Conservation (phyloP, 2,329 filamentous ascomycete genomes). For the Tolypocladium album region DNA sequence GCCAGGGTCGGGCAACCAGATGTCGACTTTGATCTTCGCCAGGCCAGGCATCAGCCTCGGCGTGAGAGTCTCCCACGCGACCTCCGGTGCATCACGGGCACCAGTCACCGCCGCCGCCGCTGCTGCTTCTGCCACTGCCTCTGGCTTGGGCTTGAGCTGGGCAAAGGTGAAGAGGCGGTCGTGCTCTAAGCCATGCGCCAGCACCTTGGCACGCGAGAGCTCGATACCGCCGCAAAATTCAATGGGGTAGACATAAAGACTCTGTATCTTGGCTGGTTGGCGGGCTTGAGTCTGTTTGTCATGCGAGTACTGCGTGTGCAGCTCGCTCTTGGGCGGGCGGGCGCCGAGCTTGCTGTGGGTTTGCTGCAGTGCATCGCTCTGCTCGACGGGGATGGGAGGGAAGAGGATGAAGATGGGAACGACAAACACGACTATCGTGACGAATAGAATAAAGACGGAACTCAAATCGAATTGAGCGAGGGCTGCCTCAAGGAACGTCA, state of each 20-base stretch:
- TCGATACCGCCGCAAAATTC: slow-evolving; percentile 76
- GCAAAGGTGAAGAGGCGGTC: slow-evolving; percentile 80
- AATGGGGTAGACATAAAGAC: slow-evolving; percentile 70
- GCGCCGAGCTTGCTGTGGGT: slow-evolving; percentile 42
- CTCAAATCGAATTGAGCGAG: slow-evolving; percentile 16
- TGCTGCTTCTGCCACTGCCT: neutral
- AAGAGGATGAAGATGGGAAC: slow-evolving; percentile 43
- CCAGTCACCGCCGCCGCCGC: neutral
- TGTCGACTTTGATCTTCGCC: slow-evolving; percentile 55
- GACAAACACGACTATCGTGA: slow-evolving; percentile 38
- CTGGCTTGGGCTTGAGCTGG: slow-evolving; percentile 29
- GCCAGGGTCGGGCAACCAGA: slow-evolving; percentile 58
- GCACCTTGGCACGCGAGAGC: slow-evolving; percentile 50
- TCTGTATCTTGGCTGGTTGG: slow-evolving; percentile 32
- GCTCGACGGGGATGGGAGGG: slow-evolving; percentile 40
- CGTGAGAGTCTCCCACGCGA: slow-evolving; percentile 61
- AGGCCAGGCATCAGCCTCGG: slow-evolving; percentile 59
- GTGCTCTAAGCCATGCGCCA: slow-evolving; percentile 61
- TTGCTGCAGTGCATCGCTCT: slow-evolving; percentile 41
- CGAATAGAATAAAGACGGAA: slow-evolving; percentile 27
- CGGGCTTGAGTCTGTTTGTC: slow-evolving; percentile 10
- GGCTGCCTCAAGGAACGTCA: slow-evolving; percentile 10
- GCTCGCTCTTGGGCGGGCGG: slow-evolving; percentile 23
- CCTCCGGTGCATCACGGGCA: neutral
- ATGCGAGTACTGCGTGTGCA: slow-evolving; percentile 15